Evolutionary conservation across 2,329 filamentous ascomycete genomes (phyloP).

Genomic region (Penicillium hesseltinei): DNA sequence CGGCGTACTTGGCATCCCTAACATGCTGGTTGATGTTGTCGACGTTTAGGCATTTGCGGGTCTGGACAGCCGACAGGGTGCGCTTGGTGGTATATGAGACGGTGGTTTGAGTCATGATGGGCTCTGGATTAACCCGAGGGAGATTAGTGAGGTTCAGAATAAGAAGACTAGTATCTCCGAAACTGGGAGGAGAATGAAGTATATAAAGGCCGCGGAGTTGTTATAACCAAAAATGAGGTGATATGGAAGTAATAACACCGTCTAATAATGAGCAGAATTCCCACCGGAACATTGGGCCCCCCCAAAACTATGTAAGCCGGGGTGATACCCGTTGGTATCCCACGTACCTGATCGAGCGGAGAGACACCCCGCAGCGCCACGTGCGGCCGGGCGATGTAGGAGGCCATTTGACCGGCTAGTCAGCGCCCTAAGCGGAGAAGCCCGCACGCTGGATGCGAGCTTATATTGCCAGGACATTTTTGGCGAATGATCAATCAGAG

Average conservation of each 20-base stretch:
- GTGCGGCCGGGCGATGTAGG: conserved; percentile 25
- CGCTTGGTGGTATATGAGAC: conserved; percentile 31
- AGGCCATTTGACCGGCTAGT: conserved; percentile 31
- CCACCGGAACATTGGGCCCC: not conserved
- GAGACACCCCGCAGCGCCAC: conserved; percentile 21
- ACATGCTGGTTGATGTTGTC: conserved; percentile 93
- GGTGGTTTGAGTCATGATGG: conserved; percentile 30
- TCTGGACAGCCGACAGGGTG: conserved; percentile 47
- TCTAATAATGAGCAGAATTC: not conserved
- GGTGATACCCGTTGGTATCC: conserved; percentile 3
- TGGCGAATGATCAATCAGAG: not conserved
- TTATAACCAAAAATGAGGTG: conserved; percentile 2
- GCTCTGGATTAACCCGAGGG: conserved; percentile 21
- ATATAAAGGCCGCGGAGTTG: not conserved
- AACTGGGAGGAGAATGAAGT: not conserved
- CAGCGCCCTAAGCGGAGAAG: conserved; percentile 31
- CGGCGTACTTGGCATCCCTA: conserved; percentile 86
- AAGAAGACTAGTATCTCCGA: not conserved
- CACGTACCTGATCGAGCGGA: conserved; percentile 31
- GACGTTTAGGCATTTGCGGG: conserved; percentile 59
- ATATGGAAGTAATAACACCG: not conserved
- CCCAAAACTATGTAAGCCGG: conserved; percentile 15
- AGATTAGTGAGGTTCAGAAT: conserved; percentile 15
- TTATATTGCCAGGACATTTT: conserved; percentile 34
- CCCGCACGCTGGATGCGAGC: conserved; percentile 31